Percentiles rank a stretch among this genome's conserved stretches.
These are phyloP conservation scores for Mrakia hoshinonis DNA, from an alignment of 768 basidiomycete species.

Conservation along the genomic window DNA sequence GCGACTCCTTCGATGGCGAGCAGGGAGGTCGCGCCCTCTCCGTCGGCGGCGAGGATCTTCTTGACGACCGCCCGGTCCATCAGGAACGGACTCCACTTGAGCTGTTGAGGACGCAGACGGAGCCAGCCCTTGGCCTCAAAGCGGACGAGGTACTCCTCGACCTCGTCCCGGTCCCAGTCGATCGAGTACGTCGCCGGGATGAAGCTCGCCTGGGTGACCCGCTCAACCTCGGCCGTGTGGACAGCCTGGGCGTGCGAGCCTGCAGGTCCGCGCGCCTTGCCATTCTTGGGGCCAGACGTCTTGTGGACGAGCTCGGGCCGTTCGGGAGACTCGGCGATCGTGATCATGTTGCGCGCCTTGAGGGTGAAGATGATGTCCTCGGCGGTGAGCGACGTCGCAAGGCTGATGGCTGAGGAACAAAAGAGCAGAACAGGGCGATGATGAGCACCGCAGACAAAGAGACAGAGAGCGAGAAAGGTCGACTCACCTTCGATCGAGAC, in stretches of 20 bases:
- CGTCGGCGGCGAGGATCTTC: no score
- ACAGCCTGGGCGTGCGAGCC: background rate
- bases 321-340: constrained; percentile 30
- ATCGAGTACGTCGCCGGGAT: constrained; percentile 67
- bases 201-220: constrained; percentile 23
- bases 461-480: background rate
- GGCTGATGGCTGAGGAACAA: background rate
- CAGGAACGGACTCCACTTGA: constrained; percentile 93
- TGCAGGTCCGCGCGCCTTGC: background rate
- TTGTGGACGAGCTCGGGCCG: background rate
- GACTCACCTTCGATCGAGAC: constrained; percentile 66
- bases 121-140: constrained; percentile 75
- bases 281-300: background rate
- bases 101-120: constrained; percentile 60
- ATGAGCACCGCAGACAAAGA: background rate
- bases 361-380: constrained; percentile 79
- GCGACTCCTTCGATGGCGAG: no score
- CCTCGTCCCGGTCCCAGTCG: constrained; percentile 58
- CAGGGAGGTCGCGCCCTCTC: no score
- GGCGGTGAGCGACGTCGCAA: constrained; percentile 75
- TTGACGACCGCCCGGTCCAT: constrained; percentile 36
- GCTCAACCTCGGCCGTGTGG: constrained; percentile 1
- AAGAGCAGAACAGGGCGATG: constrained; percentile 15
- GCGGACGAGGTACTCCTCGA: constrained; percentile 55
- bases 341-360: constrained; percentile 64